Conservation (phyloP, 768 basidiomycete species). For the Lactifluus rugatus region DNA sequence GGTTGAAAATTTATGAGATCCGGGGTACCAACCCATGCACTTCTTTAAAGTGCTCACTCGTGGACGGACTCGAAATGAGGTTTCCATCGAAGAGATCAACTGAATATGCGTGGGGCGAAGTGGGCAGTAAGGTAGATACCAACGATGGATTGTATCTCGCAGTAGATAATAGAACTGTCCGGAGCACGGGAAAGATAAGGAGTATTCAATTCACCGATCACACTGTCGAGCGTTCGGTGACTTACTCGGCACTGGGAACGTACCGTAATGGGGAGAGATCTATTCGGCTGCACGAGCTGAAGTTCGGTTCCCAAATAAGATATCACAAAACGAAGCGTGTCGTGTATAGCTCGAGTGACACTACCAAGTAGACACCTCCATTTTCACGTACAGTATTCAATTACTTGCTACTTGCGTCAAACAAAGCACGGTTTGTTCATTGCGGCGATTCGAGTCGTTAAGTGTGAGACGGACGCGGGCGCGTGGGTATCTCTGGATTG, state of each 20-base stretch:
- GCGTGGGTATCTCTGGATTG: no score
- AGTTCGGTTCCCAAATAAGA: neutral
- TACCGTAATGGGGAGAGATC: neutral
- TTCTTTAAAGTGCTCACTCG: neutral
- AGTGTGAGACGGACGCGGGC: no score
- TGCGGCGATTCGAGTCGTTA: neutral
- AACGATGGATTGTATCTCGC: neutral
- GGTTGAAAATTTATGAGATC: neutral
- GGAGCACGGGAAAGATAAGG: neutral
- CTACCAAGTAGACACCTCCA: neutral
- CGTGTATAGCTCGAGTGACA: neutral
- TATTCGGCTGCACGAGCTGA: neutral
- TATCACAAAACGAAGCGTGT: neutral
- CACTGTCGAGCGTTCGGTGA: neutral
- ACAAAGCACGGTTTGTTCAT: no score
- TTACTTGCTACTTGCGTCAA: no score
- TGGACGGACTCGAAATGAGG: neutral
- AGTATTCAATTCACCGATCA: neutral
- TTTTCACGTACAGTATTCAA: neutral
- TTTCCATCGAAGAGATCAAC: neutral
- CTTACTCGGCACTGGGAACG: neutral
- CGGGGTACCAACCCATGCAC: neutral
- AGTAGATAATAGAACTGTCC: neutral
- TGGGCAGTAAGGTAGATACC: neutral
- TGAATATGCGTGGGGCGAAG: neutral